phyloP scores from a whole-genome alignment of 345 rosid genomes.

The Gossypium longicalyx region DNA sequence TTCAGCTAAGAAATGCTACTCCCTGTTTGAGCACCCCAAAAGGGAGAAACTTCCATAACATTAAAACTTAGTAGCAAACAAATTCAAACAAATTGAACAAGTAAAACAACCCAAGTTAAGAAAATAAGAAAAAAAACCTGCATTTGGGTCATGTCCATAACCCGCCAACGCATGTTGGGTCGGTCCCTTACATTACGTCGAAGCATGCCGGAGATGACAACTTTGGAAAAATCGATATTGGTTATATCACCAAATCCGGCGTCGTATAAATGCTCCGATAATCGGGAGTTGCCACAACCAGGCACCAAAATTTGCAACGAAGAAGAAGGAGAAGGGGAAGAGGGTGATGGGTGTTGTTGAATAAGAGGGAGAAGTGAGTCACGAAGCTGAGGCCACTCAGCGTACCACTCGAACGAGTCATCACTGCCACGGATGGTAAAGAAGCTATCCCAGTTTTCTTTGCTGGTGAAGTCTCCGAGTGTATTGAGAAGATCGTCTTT shows the following conservation, averaged over 20 bases:
- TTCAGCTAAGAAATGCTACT: background rate
- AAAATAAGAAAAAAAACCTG: slow-evolving; percentile 38
- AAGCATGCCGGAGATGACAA: slow-evolving; percentile 83
- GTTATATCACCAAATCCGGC: slow-evolving; percentile 64
- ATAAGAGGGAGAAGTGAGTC: slow-evolving; percentile 56
- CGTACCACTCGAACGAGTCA: slow-evolving; percentile 96
- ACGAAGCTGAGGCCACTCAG: slow-evolving; percentile 87
- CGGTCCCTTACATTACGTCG: slow-evolving; percentile 74
- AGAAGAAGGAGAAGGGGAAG: slow-evolving; percentile 13
- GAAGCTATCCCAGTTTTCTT: slow-evolving; percentile 95
- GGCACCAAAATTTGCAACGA: slow-evolving; percentile 73
- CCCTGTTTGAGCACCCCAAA: background rate
- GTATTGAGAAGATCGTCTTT: slow-evolving; percentile 48
- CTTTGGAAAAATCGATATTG: slow-evolving; percentile 84
- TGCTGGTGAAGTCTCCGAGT: slow-evolving; percentile 89
- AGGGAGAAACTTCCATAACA: background rate
- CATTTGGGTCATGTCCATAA: slow-evolving; percentile 86
- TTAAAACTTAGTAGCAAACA: background rate
- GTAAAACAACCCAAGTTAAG: background rate
- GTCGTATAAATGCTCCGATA: slow-evolving; percentile 84
- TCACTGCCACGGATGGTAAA: slow-evolving; percentile 73
- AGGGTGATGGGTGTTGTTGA: slow-evolving; percentile 5
- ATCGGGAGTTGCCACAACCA: slow-evolving; percentile 82
- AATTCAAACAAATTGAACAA: background rate
- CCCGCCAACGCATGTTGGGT: slow-evolving; percentile 81